Evolutionary conservation across 2,329 filamentous ascomycete genomes (phyloP).

Genomic region (Rutstroemia sp.): DNA sequence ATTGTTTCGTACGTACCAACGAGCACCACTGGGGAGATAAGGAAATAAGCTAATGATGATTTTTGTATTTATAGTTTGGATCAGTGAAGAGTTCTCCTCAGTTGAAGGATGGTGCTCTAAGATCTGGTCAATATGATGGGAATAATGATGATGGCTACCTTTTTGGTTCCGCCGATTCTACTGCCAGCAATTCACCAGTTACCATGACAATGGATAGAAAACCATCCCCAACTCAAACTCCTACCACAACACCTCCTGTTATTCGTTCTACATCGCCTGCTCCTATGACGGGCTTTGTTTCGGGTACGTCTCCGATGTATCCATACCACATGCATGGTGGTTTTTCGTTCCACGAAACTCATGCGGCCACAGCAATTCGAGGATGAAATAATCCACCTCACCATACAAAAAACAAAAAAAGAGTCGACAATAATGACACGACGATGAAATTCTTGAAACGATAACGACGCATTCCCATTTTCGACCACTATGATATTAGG

Average conservation of each 20-base stretch:
- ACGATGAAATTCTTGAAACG: too few species aligned
- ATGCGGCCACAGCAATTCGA: slow-evolving; percentile 31
- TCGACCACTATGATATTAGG: too few species aligned
- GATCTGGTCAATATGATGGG: slow-evolving; percentile 38
- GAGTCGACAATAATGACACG: too few species aligned
- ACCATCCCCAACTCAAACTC: slow-evolving; percentile 17
- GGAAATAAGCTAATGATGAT: slow-evolving; percentile 35
- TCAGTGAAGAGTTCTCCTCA: slow-evolving; percentile 49
- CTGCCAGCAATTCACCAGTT: slow-evolving; percentile 29
- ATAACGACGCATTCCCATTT: too few species aligned
- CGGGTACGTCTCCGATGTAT: slow-evolving; percentile 38
- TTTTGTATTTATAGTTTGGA: slow-evolving; percentile 44
- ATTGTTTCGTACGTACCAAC: slow-evolving; percentile 93
- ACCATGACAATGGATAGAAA: slow-evolving; percentile 24
- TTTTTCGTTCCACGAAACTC: slow-evolving; percentile 29
- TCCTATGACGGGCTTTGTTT: slow-evolving; percentile 38
- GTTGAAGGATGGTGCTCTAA: slow-evolving; percentile 41
- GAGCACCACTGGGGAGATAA: slow-evolving; percentile 21
- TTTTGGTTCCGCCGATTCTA: slow-evolving; percentile 27
- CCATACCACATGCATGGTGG: slow-evolving; percentile 26
- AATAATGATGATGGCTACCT: slow-evolving; percentile 33
- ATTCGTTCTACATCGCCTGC: slow-evolving; percentile 37
- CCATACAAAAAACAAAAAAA: too few species aligned
- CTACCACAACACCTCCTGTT: slow-evolving; percentile 29
- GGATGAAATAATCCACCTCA: slow-evolving; percentile 18